Evolutionary conservation across 2,329 filamentous ascomycete genomes (phyloP).

Genomic region (Tolypocladium ophioglossoides): DNA sequence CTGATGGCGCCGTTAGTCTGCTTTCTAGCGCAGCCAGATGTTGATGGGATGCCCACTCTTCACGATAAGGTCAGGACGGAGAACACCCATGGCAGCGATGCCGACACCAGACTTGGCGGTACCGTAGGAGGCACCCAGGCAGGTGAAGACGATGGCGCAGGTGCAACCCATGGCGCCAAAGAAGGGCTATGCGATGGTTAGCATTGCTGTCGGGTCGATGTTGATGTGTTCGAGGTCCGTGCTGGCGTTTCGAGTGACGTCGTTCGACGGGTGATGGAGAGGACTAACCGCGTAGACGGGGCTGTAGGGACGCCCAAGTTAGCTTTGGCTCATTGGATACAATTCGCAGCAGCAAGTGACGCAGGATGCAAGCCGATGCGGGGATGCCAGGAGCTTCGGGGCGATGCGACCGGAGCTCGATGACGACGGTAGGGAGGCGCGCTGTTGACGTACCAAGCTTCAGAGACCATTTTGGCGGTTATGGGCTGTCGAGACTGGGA

Average conservation of each 20-base stretch:
- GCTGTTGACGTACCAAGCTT: conserved; percentile 64
- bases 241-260: conserved; percentile 16
- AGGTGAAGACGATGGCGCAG: conserved; percentile 93
- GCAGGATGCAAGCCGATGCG: conserved; percentile 2
- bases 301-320: conserved; percentile 42
- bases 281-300: conserved; percentile 97
- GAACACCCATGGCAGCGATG: conserved; percentile 96
- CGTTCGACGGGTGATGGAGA: conserved; percentile 15
- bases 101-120: conserved; percentile 99
- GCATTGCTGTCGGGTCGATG: conserved; percentile 12
- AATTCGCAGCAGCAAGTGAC: neutral
- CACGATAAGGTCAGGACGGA: conserved; percentile 95
- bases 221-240: conserved; percentile 9
- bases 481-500: conserved; percentile 13
- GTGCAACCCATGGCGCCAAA: conserved; percentile 98
- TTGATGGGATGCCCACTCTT: conserved; percentile 64
- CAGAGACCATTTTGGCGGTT: conserved; percentile 58
- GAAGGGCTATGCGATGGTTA: conserved; percentile 54
- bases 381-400: conserved; percentile 18
- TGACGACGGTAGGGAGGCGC: conserved; percentile 18
- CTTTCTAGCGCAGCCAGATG: neutral
- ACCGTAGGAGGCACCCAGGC: conserved; percentile 93
- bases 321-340: conserved; percentile 23
- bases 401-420: conserved; percentile 18
- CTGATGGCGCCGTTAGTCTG: conserved; percentile 34